These are phyloP conservation scores for Boletus subparvulus DNA, from an alignment of 768 basidiomycete genomes.

Conservation along the genomic window DNA sequence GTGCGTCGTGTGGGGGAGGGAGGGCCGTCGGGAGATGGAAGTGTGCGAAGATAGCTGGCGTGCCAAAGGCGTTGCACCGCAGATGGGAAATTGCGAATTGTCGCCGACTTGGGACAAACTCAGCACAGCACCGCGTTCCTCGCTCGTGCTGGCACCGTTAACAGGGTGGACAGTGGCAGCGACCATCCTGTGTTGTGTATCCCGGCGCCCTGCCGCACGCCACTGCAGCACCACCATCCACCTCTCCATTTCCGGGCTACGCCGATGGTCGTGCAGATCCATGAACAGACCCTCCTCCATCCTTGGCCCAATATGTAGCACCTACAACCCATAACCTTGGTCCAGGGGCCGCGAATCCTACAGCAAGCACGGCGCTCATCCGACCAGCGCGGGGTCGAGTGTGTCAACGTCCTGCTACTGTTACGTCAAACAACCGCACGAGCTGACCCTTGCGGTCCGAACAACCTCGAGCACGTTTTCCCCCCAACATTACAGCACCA, in stretches of 20 bases:
- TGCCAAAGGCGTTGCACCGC: constrained; percentile 32
- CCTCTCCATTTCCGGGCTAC: background rate
- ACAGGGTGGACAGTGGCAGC: too few relatives aligned
- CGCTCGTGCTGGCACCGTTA: background rate
- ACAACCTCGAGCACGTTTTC: background rate
- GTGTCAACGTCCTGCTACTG: background rate
- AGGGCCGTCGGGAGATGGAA: constrained; percentile 7
- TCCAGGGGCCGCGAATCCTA: background rate
- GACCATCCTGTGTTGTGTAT: background rate
- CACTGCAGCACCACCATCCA: background rate
- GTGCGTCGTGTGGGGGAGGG: background rate
- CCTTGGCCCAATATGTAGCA: too few relatives aligned
- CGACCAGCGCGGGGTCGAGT: background rate
- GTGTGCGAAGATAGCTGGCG: constrained; percentile 30
- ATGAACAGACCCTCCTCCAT: too few relatives aligned
- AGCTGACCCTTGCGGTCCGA: background rate
- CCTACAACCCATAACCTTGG: background rate
- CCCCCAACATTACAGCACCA: background rate
- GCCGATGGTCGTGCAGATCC: too few relatives aligned
- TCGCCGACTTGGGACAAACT: constrained; percentile 27
- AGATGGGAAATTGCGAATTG: constrained; percentile 36
- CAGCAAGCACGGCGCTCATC: background rate
- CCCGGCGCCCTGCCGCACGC: background rate
- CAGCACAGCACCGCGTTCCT: constrained; percentile 29
- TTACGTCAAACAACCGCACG: background rate